Evolutionary conservation across 2,329 filamentous ascomycete species (phyloP), one percentile per base, ranked within the genome.

Genomic region (Arthrobotrys sinensis): DNA sequence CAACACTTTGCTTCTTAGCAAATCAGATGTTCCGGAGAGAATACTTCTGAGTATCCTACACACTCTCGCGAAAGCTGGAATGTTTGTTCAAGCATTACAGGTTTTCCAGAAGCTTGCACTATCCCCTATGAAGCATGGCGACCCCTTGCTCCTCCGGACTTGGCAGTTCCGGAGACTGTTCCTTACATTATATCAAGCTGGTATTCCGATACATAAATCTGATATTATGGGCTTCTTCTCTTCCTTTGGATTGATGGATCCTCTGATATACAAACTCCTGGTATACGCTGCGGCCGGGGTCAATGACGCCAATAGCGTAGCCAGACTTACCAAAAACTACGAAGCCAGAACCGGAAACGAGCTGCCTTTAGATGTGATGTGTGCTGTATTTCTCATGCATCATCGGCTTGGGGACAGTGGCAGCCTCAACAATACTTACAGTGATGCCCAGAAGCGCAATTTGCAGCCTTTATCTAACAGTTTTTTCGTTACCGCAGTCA

Each of bases 141-240:
- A 32, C 3, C 19, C 60, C 10, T 64, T 32, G 7, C 11, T 21
- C 1, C 16, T 46, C 6, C 67, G 69, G 34, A 52, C 55, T 11
- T 75, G 76, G 76, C 36, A 73, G n/a, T 75, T 79, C 38, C 45
- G 76, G n/a, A 57, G 70, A 43, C 28, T 79, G 6, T 79, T 79
- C 32, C 43, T 65, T 7, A 69, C 66, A 48, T 36, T 79, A 7
- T 75, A 79, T n/a, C 50, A 53, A n/a, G 45, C 64, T 5, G 76
- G 76, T 3, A 50, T 79, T 36, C 76, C 75, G 4, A 75, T 79
- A 40, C 76, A 79, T 28, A 48, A 65, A 8, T 57, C 76, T 6
- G 63, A 79, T 10, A 68, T 79, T 2, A 57, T 75, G 1, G 19
- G 21, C 1, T 69, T 70, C 36, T 50, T 79, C n/a, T 79, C 65